Conservation (phyloP, 1,139 yeast genomes). For the Diutina pseudorugosa region DNA sequence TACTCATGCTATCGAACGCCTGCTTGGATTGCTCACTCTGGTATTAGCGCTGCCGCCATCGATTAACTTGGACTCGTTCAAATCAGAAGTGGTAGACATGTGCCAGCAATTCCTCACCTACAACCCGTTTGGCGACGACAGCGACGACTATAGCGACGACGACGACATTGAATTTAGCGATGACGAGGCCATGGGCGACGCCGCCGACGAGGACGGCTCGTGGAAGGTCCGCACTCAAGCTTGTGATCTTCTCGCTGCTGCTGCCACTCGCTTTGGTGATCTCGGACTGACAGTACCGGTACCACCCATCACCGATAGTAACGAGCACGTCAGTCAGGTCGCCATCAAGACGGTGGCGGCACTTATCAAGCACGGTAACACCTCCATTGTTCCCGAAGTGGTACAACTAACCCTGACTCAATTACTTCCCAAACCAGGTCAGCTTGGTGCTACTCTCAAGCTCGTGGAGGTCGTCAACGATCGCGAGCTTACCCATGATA, state of each 20-base stretch:
- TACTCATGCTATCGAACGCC: not conserved
- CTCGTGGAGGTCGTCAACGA: not conserved
- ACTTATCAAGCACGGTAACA: not conserved
- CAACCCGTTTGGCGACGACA: conserved; percentile 39
- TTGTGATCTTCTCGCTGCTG: not conserved
- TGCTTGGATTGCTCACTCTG: not conserved
- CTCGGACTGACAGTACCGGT: conserved; percentile 5
- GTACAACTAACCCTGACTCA: not conserved
- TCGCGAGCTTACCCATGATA: not conserved
- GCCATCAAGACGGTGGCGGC: conserved; percentile 11
- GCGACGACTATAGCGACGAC: conserved; percentile 18
- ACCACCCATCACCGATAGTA: conserved; percentile 23
- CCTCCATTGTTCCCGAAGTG: not conserved
- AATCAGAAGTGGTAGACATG: conserved; percentile 14
- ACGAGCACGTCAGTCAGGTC: conserved; percentile 27
- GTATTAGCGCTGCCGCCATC: not conserved
- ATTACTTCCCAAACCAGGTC: not conserved
- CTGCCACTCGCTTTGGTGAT: not conserved
- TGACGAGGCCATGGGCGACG: conserved; percentile 21
- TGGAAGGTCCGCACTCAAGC: conserved; percentile 3
- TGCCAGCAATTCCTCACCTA: conserved; percentile 34
- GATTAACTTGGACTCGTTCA: not conserved
- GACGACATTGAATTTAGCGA: conserved; percentile 25
- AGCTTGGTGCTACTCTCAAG: not conserved
- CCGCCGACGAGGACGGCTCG: conserved; percentile 41